A percentile compares a stretch with the other conserved stretches of the same genome.
Evolutionary conservation across 108 stramenopile species (phyloP).

Genomic region (Nitzschia putrida): DNA sequence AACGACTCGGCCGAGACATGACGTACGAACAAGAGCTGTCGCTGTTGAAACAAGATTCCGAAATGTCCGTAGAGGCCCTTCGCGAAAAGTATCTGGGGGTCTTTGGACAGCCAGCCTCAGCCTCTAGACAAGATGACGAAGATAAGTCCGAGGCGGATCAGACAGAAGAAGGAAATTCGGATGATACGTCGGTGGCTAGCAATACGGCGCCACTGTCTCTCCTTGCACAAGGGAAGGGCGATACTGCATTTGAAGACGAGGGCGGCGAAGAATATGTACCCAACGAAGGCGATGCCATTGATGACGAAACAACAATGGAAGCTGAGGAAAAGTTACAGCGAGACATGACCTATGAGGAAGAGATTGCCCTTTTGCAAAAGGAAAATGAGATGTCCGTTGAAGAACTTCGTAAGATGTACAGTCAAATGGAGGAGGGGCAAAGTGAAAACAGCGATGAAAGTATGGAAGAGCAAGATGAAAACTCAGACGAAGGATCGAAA

Average conservation of each 20-base stretch:
- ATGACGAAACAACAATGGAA: slow-evolving; percentile 78
- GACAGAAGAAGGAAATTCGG: slow-evolving; percentile 17
- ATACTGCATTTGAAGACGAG: slow-evolving; percentile 13
- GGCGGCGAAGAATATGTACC: slow-evolving; percentile 12
- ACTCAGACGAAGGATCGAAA: neutral
- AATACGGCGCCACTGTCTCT: neutral
- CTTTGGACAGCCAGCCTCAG: neutral
- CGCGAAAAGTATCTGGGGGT: slow-evolving; percentile 46
- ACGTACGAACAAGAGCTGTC: slow-evolving; percentile 52
- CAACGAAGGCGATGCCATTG: slow-evolving; percentile 24
- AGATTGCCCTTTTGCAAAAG: slow-evolving; percentile 57
- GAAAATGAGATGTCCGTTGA: slow-evolving; percentile 81
- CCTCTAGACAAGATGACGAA: slow-evolving; percentile 18
- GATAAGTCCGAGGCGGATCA: neutral
- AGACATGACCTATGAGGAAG: slow-evolving; percentile 72
- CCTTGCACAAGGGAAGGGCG: neutral
- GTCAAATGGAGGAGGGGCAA: slow-evolving; percentile 34
- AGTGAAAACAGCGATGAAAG: slow-evolving; percentile 51
- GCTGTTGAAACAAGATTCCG: slow-evolving; percentile 46
- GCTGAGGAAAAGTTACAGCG: slow-evolving; percentile 71
- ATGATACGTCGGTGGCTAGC: neutral
- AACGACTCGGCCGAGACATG: slow-evolving; percentile 53
- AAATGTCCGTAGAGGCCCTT: slow-evolving; percentile 68
- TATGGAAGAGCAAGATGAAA: neutral
- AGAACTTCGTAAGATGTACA: slow-evolving; percentile 67